These are phyloP conservation scores for Mucor ambiguus DNA, from an alignment of 371 early-diverging fungal genomes.

Conservation along the genomic window DNA sequence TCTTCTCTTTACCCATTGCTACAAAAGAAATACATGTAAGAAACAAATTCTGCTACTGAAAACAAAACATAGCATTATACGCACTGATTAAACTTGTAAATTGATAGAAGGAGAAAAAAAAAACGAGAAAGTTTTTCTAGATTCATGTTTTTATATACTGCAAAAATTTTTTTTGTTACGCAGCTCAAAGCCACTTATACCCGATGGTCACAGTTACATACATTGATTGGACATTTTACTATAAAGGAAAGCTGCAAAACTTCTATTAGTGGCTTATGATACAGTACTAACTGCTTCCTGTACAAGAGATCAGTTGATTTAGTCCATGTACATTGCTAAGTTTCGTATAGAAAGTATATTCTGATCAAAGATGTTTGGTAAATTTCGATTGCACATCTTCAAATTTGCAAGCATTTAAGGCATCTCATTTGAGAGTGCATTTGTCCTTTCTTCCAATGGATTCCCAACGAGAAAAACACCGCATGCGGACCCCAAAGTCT, in stretches of 20 bases:
- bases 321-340: background rate
- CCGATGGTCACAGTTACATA: conserved; percentile 9
- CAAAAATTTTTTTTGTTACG: conserved; percentile 14
- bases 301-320: background rate
- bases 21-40: background rate
- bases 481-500: background rate
- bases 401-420: too few relatives aligned
- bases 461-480: background rate
- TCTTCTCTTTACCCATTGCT: conserved; percentile 96
- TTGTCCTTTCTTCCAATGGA: background rate
- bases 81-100: conserved; percentile 11
- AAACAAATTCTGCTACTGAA: background rate
- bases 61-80: conserved; percentile 2
- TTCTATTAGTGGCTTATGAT: conserved; percentile 7
- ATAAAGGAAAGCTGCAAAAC: conserved; percentile 15
- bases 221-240: conserved; percentile 13
- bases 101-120: conserved; percentile 21
- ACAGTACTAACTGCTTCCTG: background rate
- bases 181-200: conserved; percentile 18
- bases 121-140: background rate
- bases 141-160: conserved; percentile 1
- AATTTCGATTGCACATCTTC: too few relatives aligned
- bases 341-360: too few relatives aligned
- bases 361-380: background rate
- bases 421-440: too few relatives aligned